Base-by-base conservation (phyloP, 257 asterid species). In the Solanum rostratum region DNA sequence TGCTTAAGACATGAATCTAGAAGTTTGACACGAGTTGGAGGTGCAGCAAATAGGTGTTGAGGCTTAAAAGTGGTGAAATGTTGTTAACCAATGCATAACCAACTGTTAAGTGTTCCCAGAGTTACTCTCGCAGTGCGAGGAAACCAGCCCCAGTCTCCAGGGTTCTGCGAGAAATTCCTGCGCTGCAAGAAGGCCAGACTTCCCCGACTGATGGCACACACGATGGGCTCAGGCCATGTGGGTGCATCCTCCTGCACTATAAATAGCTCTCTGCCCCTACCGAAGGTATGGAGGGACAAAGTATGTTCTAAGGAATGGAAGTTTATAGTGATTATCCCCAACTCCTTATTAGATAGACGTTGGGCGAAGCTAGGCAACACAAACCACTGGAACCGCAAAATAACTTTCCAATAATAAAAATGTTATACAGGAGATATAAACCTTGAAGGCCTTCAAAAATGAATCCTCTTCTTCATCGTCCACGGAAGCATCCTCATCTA, bases 391-490 rank as follows among this genome's bases (percentile, higher is more conserved):
- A 62, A 76, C 82, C 15, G 24, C 62, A 49, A 71, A 76, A 49
- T 27, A 45, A 76, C 62, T 22, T 76, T 76, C 54, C 82, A 50
- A 49, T 76, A 18, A 46, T 76, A 76, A 76, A 49, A 49, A 50
- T 49, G 18, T 76, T 49, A 49, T 24, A 49, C 8, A 74, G 43
- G 85, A 83, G 49, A 78, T 50, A 83, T 68, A 83, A 84, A 97
- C 99, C 99, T 97, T 97, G 76, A 97, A 97, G 74, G 99, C 99
- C 93, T 97, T 97, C 84, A 97, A 87, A 85, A 97, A 94, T 70
- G 98, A 96, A 85, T 97, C 92, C 86, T 96, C 99, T 91, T 95
- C 97, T 89, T 97, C 99, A 84, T 93, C 98, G 22, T 97, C 98
- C 90, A 93, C 30, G 27, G 90, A 83, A 79, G 94, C 90, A 86